phyloP scores from a whole-genome alignment of 2,329 filamentous ascomycete species.

The Colletotrichum sp. region DNA sequence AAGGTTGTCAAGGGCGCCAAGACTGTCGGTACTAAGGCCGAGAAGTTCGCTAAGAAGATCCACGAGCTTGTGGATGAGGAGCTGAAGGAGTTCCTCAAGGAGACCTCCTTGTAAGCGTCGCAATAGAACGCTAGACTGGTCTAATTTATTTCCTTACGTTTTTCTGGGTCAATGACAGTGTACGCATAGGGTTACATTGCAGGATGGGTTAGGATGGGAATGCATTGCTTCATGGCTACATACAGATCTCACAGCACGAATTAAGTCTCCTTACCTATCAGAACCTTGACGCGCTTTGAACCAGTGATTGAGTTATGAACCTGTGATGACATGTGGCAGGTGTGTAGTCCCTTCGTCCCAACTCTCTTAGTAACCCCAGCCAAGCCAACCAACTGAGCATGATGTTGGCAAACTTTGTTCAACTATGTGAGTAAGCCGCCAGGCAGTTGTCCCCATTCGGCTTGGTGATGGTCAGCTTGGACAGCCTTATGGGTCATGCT shows the following conservation, averaged over 20 bases:
- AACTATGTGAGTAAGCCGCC: background rate
- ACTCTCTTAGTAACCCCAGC: background rate
- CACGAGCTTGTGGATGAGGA: constrained; percentile 66
- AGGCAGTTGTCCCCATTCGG: background rate
- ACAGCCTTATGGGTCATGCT: background rate
- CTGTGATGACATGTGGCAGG: background rate
- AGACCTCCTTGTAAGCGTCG: constrained; percentile 44
- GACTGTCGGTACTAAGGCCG: constrained; percentile 58
- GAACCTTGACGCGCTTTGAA: background rate
- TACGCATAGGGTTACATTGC: constrained; percentile 19
- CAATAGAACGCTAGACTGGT: background rate
- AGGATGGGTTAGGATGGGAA: constrained; percentile 16
- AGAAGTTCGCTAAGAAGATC: constrained; percentile 68
- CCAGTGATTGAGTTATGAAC: background rate
- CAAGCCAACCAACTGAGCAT: background rate
- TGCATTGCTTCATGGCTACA: constrained; percentile 20
- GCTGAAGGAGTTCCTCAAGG: constrained; percentile 63
- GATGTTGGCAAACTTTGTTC: background rate
- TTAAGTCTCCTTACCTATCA: background rate
- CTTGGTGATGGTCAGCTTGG: background rate
- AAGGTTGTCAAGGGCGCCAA: constrained; percentile 61
- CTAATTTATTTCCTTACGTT: constrained; percentile 20
- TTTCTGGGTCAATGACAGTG: constrained; percentile 24
- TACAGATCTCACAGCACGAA: constrained; percentile 17
- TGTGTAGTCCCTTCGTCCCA: background rate